Evolutionary conservation across 108 stramenopile species (phyloP), one percentile per base, ranked within the genome.

Genomic region (Halocafeteria seosinensis): DNA sequence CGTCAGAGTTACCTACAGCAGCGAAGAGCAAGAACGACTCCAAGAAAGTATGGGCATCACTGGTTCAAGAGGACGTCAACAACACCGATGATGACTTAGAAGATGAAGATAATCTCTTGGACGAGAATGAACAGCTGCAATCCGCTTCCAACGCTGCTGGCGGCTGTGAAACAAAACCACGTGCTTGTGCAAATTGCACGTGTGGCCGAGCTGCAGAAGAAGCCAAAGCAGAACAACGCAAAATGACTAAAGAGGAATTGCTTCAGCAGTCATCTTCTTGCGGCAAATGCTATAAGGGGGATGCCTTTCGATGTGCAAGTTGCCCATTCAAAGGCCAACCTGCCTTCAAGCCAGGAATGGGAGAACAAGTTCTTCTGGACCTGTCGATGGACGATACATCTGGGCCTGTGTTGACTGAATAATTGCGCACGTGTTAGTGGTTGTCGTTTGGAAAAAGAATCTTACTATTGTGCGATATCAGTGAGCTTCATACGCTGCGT

Each of bases 291-390:
- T 79, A 68, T 51, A 77, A 89, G 74, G 95, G 95, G 34, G 95
- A 97, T 76, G 95, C 95, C 31, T 97, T 97, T 78, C 87, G 95
- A n/a, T 97, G 95, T 73, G 92, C 89, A 1, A 71, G 76, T 23
- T 97, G 95, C 68, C 95, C 95, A 0, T 91, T 88, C 75, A 73
- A 92, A 38, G 95, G 92, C 12, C 86, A 79, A 71, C 95, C 95
- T 12, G 88, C 91, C 0, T 97, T 94, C 75, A 90, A 93, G 67
- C 70, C 88, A n/a, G 92, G 90, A 5, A 64, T 59, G 57, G 87
- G 89, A 67, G 89, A 88, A 75, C 87, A 88, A 78, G 76, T 95
- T 70, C 82, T 95, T 30, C 74, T 95, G 71, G 73, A 88, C 38
- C 66, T 89, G 65, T 73, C 38, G 33, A 67, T 66, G 1, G 88